A percentile compares a stretch with the other conserved stretches of the same genome.
These are phyloP conservation scores for Gossypium turneri DNA, from an alignment of 345 rosid species.

Conservation along the genomic window DNA sequence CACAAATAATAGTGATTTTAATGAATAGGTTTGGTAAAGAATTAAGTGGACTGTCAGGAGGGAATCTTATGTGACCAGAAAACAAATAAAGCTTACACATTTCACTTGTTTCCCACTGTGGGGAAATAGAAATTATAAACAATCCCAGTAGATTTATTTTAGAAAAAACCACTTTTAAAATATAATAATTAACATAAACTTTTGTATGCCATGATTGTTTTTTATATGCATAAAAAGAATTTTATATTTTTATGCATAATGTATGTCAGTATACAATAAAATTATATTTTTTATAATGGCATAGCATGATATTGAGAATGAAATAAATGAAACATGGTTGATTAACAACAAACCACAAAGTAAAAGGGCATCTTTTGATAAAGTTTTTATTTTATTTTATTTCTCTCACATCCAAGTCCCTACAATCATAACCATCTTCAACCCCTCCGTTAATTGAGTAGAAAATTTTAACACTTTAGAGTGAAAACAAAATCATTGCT, in stretches of 20 bases:
- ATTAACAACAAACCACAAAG: not conserved
- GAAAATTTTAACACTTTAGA: not conserved
- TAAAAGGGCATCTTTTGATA: slow-evolving; percentile 1
- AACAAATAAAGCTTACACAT: not conserved
- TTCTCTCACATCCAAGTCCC: slow-evolving; percentile 7
- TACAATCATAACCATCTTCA: slow-evolving; percentile 24
- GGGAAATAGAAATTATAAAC: not conserved
- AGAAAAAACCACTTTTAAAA: not conserved
- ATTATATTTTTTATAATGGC: too few species aligned
- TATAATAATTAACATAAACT: not conserved
- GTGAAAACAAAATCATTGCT: not conserved
- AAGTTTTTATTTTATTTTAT: not conserved
- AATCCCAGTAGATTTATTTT: not conserved
- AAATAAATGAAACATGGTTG: too few species aligned
- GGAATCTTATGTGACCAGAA: not conserved
- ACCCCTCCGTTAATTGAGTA: slow-evolving; percentile 24
- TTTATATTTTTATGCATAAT: too few species aligned
- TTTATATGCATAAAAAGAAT: too few species aligned
- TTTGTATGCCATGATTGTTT: not conserved
- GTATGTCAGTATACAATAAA: too few species aligned
- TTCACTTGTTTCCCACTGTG: not conserved
- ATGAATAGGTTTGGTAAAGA: not conserved
- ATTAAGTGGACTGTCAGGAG: not conserved
- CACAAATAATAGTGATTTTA: not conserved
- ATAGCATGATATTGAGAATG: too few species aligned